Conservation (phyloP, 202 grass and related monocot genomes). For the Brachypodium distachyon region DNA sequence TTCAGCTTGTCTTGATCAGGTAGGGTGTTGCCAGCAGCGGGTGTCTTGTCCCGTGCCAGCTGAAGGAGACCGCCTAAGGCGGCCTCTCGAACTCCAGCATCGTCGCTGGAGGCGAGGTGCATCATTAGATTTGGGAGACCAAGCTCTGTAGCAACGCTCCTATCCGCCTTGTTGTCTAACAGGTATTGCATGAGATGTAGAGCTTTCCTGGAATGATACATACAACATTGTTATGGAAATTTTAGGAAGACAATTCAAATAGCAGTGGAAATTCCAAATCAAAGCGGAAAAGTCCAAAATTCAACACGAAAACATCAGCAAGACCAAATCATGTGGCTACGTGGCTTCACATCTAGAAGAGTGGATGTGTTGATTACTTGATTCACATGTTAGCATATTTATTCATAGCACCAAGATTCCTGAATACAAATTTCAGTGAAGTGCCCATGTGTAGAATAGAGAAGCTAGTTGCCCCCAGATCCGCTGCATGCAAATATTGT, state of each 20-base stretch:
- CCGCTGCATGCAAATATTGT: background rate
- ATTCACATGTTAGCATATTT: background rate
- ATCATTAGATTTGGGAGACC: slow-evolving; percentile 60
- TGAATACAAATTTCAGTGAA: background rate
- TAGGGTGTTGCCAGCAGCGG: background rate
- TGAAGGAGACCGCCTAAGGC: slow-evolving; percentile 66
- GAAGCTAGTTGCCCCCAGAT: background rate
- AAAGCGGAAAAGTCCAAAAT: background rate
- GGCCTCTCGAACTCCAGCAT: slow-evolving; percentile 70
- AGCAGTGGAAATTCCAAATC: background rate
- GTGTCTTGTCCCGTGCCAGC: slow-evolving; percentile 37
- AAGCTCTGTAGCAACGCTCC: slow-evolving; percentile 38
- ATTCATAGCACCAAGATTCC: background rate
- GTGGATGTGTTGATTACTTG: too few species aligned
- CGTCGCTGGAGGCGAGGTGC: slow-evolving; percentile 53
- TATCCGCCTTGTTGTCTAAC: slow-evolving; percentile 50
- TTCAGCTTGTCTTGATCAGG: slow-evolving; percentile 56
- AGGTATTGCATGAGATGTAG: slow-evolving; percentile 61
- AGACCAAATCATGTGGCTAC: background rate
- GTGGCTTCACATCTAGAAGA: background rate
- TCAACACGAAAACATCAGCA: background rate
- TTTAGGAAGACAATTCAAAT: background rate
- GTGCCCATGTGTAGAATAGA: background rate
- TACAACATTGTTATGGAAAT: background rate
- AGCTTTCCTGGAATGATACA: slow-evolving; percentile 58